These are phyloP conservation scores for Curvularia verruculosa DNA, from an alignment of 2,329 filamentous ascomycete genomes.

Conservation along the genomic window DNA sequence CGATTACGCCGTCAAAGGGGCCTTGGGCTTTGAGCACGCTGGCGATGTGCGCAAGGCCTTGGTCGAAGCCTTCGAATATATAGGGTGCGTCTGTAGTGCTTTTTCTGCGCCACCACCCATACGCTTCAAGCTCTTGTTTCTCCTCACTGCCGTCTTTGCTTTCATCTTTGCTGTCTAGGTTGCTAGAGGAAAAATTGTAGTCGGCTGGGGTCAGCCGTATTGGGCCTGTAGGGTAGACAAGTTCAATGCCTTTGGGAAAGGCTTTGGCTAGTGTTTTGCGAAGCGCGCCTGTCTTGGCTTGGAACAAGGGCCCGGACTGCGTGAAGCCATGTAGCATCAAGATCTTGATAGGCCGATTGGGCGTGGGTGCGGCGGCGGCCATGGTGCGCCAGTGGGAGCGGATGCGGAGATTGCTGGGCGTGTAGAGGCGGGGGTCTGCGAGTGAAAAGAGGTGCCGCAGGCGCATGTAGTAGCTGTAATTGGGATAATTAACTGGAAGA, in stretches of 20 bases:
- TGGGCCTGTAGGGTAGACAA: slow-evolving; percentile 57
- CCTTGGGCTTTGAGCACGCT: slow-evolving; percentile 36
- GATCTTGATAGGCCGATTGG: slow-evolving; percentile 50
- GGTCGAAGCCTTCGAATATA: slow-evolving; percentile 70
- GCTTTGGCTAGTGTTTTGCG: slow-evolving; percentile 79
- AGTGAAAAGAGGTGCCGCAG: slow-evolving; percentile 8
- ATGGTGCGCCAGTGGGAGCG: slow-evolving; percentile 37
- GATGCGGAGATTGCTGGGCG: slow-evolving; percentile 20
- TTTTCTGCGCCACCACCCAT: slow-evolving; percentile 81
- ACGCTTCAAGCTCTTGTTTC: slow-evolving; percentile 68
- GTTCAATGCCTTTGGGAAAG: slow-evolving; percentile 62
- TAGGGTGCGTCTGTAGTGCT: slow-evolving; percentile 55
- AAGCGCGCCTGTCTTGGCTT: slow-evolving; percentile 84
- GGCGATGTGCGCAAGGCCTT: slow-evolving; percentile 69
- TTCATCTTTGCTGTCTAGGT: slow-evolving; percentile 8
- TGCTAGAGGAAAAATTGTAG: slow-evolving; percentile 58
- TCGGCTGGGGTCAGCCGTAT: slow-evolving; percentile 53
- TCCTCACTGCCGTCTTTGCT: slow-evolving; percentile 39
- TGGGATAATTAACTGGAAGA: not conserved
- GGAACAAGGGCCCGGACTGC: slow-evolving; percentile 85
- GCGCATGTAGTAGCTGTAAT: slow-evolving; percentile 9
- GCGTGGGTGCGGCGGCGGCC: slow-evolving; percentile 37
- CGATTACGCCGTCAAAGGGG: slow-evolving; percentile 47
- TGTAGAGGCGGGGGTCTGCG: slow-evolving; percentile 15
- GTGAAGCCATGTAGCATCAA: slow-evolving; percentile 75